These are phyloP conservation scores for Rhizopogon sp. DNA, from an alignment of 768 basidiomycete species.

Conservation along the genomic window DNA sequence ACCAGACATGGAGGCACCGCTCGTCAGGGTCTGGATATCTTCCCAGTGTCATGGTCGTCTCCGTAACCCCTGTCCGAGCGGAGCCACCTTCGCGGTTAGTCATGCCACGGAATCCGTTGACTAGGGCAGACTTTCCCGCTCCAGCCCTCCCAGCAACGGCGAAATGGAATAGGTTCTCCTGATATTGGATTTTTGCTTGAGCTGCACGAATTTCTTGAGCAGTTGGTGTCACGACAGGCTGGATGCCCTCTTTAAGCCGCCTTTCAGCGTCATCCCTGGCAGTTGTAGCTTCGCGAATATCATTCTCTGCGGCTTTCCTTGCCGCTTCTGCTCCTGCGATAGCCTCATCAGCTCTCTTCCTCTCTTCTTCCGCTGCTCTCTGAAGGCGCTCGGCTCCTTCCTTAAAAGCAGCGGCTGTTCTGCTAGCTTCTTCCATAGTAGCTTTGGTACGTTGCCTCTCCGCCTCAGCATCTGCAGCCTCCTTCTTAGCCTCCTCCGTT, in stretches of 20 bases:
- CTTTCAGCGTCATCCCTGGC: slow-evolving; percentile 8
- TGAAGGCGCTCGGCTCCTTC: background rate
- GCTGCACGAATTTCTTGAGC: slow-evolving; percentile 18
- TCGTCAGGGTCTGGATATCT: slow-evolving; percentile 25
- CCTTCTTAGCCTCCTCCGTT: background rate
- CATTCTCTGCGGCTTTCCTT: background rate
- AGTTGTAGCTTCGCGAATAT: background rate
- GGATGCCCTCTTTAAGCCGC: slow-evolving; percentile 21
- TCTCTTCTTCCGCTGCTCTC: background rate
- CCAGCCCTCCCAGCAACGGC: slow-evolving; percentile 26
- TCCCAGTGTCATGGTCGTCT: slow-evolving; percentile 25
- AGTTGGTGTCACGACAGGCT: slow-evolving; percentile 26
- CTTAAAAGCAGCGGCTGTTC: background rate
- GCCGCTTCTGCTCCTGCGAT: background rate
- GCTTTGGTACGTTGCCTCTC: background rate
- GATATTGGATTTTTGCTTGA: slow-evolving; percentile 21
- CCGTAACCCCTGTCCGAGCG: slow-evolving; percentile 27
- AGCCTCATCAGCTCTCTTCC: background rate
- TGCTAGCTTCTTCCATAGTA: background rate
- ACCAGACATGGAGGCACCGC: slow-evolving; percentile 27
- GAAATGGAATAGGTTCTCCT: slow-evolving; percentile 24
- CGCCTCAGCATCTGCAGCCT: background rate
- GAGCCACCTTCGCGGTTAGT: slow-evolving; percentile 20
- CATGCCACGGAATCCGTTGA: slow-evolving; percentile 29
- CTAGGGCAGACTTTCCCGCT: slow-evolving; percentile 26